Conservation (phyloP, 805 yeast genomes). For the Saccharomycopsis selenospora region DNA sequence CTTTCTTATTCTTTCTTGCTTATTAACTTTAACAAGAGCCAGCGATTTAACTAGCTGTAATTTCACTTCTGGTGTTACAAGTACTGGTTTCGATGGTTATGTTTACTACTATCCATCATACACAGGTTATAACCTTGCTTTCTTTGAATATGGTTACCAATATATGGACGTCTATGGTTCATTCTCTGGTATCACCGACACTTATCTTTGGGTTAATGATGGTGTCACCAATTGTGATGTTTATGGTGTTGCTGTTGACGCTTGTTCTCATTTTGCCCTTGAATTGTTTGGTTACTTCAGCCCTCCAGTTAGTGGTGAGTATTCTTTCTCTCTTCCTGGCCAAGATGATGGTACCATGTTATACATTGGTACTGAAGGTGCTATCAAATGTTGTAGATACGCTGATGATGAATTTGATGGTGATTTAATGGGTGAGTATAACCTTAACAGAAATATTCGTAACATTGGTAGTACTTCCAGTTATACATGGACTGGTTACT, state of each 20-base stretch:
- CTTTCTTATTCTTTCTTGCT: not conserved
- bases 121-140: not conserved
- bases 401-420: not conserved
- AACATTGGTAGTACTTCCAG: not conserved
- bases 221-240: no score
- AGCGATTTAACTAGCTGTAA: not conserved
- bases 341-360: not conserved
- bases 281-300: not conserved
- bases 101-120: not conserved
- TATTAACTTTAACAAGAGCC: not conserved
- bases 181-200: not conserved
- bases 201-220: not conserved
- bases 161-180: not conserved
- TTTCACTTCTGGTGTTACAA: not conserved
- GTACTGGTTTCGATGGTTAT: not conserved
- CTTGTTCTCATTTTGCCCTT: not conserved
- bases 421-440: not conserved
- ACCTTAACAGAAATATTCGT: not conserved
- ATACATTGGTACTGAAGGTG: not conserved
- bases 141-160: constrained; percentile 1
- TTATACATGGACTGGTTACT: constrained; percentile 3
- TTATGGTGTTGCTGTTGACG: not conserved
- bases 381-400: not conserved
- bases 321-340: not conserved
- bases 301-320: not conserved